phyloP scores from a whole-genome alignment of 768 basidiomycete species.

The Lentinula edodes region DNA sequence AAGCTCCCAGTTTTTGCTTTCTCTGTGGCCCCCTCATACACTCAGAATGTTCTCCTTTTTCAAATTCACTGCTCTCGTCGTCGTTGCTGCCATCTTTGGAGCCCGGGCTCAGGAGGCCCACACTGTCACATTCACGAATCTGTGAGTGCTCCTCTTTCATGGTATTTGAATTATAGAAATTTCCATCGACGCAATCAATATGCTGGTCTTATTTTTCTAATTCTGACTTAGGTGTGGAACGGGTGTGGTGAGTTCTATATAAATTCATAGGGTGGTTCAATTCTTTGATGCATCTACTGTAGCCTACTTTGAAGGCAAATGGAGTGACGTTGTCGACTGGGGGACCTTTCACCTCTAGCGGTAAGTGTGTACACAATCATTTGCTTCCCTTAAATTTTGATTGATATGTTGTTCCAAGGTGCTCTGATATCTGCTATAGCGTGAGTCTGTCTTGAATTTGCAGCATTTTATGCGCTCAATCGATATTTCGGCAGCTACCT shows the following conservation, averaged over 20 bases:
- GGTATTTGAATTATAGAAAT: too few relatives aligned
- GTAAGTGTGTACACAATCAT: background rate
- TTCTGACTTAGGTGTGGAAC: background rate
- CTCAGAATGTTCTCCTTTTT: background rate
- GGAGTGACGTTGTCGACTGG: constrained; percentile 23
- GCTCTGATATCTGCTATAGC: constrained; percentile 25
- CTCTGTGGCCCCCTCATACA: too few relatives aligned
- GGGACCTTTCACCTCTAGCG: constrained; percentile 18
- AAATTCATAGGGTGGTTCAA: background rate
- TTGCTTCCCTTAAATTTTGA: background rate
- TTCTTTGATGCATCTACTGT: background rate
- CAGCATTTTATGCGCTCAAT: background rate
- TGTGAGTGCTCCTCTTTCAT: background rate
- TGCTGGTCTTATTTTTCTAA: too few relatives aligned
- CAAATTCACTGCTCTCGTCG: background rate
- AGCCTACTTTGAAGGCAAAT: constrained; percentile 13
- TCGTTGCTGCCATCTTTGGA: background rate
- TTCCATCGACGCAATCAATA: too few relatives aligned
- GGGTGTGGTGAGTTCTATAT: background rate
- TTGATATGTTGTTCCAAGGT: constrained; percentile 1
- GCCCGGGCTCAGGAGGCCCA: background rate
- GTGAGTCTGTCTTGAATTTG: constrained; percentile 12
- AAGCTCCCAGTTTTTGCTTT: too few relatives aligned
- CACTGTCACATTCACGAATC: constrained; percentile 1
- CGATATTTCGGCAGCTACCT: constrained; percentile 1